Base-by-base conservation (phyloP, 805 yeast species). In the Nakazawaea pomicola region DNA sequence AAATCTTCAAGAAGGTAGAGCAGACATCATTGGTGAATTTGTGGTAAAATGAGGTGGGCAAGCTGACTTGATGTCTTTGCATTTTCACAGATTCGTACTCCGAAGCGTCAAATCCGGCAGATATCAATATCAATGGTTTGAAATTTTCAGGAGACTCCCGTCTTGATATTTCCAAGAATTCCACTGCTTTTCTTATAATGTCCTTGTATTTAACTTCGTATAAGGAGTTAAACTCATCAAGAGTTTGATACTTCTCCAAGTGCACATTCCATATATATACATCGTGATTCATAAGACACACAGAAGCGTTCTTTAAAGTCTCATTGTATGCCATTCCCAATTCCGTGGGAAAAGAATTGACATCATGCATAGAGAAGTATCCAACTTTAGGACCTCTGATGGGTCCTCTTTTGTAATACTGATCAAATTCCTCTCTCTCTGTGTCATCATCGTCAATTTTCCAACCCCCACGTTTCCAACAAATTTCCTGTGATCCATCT, bases 91-190 rank as follows among this genome's bases (percentile, higher is more conserved):
- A 80, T 55, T 86, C 95, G 57, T 74, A 80, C 55, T 86, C 95
- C 14, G 85, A 78, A 2, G 93, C 95, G 61, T 86, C 95, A 56
- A 86, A 87, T 2, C 95, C 95, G 0, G 95, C 90, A 33, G 95
- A 84, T 1, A 86, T 68, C n/a, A 82, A 71, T 3, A 87, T 75
- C 45, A 85, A 48, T 1, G 79, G 75, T 47, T 70, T 72, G 56
- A 76, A 78, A 35, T 58, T 33, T 10, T 36, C 57, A 29, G 17
- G 53, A 6, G 24, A 24, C 40, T 33, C 25, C 11, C 18, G 15
- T n/a, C 35, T 33, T 9, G 37, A 54, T 18, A 67, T 74, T 55
- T 71, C 64, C 47, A 84, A 67, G 51, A 74, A 86, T 51, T 78
- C 80, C 44, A 74, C 74, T 4, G 93, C 95, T 46, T 83, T 70